Conservation (phyloP, 2,329 filamentous ascomycete genomes). For the Rhytidhysteron rufulum region DNA sequence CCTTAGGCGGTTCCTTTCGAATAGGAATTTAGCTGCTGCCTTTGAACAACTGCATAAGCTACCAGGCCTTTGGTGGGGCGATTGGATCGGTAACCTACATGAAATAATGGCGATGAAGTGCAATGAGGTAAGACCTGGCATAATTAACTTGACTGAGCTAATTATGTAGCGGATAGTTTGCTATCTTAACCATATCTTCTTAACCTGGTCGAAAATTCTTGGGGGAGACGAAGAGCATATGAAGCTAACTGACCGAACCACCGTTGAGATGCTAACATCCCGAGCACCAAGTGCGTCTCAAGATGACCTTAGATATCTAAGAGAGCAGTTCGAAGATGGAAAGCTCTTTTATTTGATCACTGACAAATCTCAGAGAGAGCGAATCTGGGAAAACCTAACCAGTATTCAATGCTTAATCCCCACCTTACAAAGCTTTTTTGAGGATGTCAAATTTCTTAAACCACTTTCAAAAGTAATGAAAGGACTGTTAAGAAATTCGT, state of each 20-base stretch:
- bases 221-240: neutral
- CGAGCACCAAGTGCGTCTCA: neutral
- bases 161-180: neutral
- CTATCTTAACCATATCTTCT: neutral
- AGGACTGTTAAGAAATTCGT: neutral
- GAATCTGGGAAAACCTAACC: neutral
- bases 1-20: neutral
- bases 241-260: neutral
- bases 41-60: neutral
- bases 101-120: neutral
- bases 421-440: neutral
- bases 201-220: neutral
- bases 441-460: neutral
- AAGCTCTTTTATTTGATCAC: neutral
- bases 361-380: neutral
- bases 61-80: neutral
- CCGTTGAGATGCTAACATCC: neutral
- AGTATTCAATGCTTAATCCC: neutral
- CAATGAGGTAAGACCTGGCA: neutral
- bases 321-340: neutral
- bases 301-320: neutral
- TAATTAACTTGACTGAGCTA: neutral
- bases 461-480: neutral
- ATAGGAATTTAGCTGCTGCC: neutral
- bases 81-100: neutral